Percentiles rank a stretch among this genome's conserved stretches.
These are phyloP conservation scores for Acacia crassicarpa DNA, from an alignment of 306 rosid genomes.

Conservation along the genomic window DNA sequence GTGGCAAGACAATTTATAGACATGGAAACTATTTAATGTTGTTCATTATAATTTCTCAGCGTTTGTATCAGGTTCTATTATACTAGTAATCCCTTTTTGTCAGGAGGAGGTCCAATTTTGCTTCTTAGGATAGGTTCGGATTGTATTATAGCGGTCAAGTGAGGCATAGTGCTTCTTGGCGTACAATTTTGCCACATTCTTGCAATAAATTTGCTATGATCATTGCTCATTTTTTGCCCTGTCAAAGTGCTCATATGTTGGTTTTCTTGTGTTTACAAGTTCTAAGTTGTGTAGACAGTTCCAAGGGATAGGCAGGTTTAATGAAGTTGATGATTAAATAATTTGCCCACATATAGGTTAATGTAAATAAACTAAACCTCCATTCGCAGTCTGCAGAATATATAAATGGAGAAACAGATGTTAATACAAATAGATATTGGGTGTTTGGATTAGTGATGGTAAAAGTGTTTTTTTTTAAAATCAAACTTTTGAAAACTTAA, in stretches of 20 bases:
- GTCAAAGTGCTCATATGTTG: not conserved
- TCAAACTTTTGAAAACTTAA: no score
- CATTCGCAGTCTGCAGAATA: not conserved
- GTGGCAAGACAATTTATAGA: conserved; percentile 34
- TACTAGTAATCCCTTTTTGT: conserved; percentile 5
- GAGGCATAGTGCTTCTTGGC: conserved; percentile 30
- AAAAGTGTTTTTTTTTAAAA: no score
- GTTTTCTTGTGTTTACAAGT: not conserved
- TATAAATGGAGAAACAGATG: not conserved
- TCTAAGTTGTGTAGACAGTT: not conserved
- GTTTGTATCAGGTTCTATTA: conserved; percentile 11
- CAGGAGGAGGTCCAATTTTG: conserved; percentile 60
- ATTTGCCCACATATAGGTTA: not conserved
- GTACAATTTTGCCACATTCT: conserved; percentile 13
- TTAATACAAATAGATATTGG: no score
- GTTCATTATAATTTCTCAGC: not conserved
- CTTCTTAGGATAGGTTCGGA: conserved; percentile 35
- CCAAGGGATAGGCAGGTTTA: not conserved
- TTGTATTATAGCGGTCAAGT: conserved; percentile 39
- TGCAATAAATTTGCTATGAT: conserved; percentile 6
- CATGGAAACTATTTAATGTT: conserved; percentile 33
- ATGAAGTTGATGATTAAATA: not conserved
- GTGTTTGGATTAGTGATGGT: no score
- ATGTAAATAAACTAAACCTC: not conserved
- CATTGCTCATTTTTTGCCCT: conserved; percentile 8